Evolutionary conservation across 1,139 yeast genomes (phyloP), one percentile per base, ranked within the genome.

Genomic region (Debaryomyces udenii): DNA sequence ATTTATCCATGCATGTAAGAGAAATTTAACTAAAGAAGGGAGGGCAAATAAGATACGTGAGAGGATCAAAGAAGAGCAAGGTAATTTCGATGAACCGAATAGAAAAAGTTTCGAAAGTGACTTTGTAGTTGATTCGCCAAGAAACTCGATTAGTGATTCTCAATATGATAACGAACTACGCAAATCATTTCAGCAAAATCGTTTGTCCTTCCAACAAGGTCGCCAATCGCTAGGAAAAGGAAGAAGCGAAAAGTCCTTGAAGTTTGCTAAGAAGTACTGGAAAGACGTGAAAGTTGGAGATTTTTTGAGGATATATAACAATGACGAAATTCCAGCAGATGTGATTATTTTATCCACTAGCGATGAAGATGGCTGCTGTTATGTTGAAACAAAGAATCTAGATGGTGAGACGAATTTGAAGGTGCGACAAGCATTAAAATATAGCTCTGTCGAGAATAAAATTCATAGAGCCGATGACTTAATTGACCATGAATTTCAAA

Each of bases 341-440:
- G 61, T 75, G 16, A 57, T 76, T 30, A 68, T 79, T 17, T 60
- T 79, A 11, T 62, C 80, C 11, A 72, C 83, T 1, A 71, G 79
- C 50, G 81, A 76, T 48, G 74, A 68, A 14, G 81, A 78, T 52
- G 74, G 73, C 49, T 67, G 75, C 38, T 78, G 83, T 59, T 77
- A 70, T 48, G 77, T 78, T 13, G 84, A 79, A 54, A 79, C 84
- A 1, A 79, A 78, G 51, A 79, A 79, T 51, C 62, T 79, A 41
- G 84, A 79, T 57, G 84, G 84, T 55, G 84, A 79, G 59, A 79
- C 83, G 3, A 79, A 79, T 50, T 64, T 79, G 51, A 79, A 78
- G 55, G 76, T 70, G n/a, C 75, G 74, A 52, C 74, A 68, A 45
- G 70, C 81, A 2, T 54, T 79, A 45, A 67, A 73, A 42, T 75